These are phyloP conservation scores for Stachybotrys echinatus DNA, from an alignment of 2,329 filamentous ascomycete species.

Conservation along the genomic window DNA sequence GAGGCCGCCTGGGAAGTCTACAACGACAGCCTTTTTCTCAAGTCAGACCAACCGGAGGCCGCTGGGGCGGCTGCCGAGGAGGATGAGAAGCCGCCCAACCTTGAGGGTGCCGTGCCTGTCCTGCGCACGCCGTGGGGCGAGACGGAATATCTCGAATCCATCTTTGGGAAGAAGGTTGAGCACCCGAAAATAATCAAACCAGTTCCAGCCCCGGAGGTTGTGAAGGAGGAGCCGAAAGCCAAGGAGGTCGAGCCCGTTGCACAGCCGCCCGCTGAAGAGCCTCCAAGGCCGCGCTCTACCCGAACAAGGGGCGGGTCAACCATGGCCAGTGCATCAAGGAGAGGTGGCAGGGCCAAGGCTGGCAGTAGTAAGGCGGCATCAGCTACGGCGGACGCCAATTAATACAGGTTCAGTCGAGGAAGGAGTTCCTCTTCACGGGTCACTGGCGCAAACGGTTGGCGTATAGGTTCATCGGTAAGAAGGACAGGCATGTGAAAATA, in stretches of 20 bases:
- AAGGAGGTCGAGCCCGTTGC: slow-evolving; percentile 7
- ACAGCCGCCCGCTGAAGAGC: slow-evolving; percentile 13
- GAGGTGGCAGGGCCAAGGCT: slow-evolving; percentile 20
- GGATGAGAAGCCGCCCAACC: slow-evolving; percentile 9
- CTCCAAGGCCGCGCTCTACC: slow-evolving; percentile 16
- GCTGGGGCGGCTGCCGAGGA: slow-evolving; percentile 1
- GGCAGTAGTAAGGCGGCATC: not conserved
- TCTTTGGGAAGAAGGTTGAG: slow-evolving; percentile 34
- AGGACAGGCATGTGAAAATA: slow-evolving; percentile 1
- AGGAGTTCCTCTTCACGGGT: not conserved
- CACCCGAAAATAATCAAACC: slow-evolving; percentile 11
- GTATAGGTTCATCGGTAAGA: not conserved
- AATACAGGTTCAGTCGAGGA: not conserved
- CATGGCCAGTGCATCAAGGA: slow-evolving; percentile 14
- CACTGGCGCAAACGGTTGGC: not conserved
- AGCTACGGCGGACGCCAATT: not conserved
- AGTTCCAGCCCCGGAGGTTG: slow-evolving; percentile 5
- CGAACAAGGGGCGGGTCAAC: slow-evolving; percentile 17
- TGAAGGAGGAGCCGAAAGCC: slow-evolving; percentile 21
- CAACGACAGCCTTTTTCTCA: slow-evolving; percentile 59
- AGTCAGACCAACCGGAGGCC: slow-evolving; percentile 9
- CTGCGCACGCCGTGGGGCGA: slow-evolving; percentile 38
- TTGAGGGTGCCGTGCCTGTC: slow-evolving; percentile 31
- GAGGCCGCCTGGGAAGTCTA: slow-evolving; percentile 72
- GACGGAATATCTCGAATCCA: slow-evolving; percentile 37